Evolutionary conservation across 2,329 filamentous ascomycete species (phyloP).

Genomic region (Aureobasidium musti): DNA sequence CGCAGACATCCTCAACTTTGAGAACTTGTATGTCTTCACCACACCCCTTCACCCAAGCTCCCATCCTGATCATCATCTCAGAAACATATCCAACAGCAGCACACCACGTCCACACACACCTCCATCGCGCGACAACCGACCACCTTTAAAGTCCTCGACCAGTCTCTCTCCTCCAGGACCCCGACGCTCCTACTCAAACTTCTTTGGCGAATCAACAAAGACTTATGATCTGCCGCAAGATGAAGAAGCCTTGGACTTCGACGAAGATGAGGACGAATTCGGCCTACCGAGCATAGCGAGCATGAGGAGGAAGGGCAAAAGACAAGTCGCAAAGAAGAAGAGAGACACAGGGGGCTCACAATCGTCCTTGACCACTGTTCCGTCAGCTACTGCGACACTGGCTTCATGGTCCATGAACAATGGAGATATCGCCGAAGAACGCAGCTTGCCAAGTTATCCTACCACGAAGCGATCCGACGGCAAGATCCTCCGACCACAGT

Average conservation of each 20-base stretch:
- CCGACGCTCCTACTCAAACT: slow-evolving; percentile 74
- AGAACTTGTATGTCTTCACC: slow-evolving; percentile 63
- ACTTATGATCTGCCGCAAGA: slow-evolving; percentile 68
- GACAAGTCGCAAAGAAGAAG: slow-evolving; percentile 47
- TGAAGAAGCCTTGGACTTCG: slow-evolving; percentile 72
- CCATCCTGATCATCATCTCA: neutral
- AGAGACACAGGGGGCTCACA: slow-evolving; percentile 46
- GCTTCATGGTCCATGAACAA: slow-evolving; percentile 69
- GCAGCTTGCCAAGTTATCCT: slow-evolving; percentile 79
- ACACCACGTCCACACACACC: slow-evolving; percentile 72
- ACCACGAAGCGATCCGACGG: slow-evolving; percentile 86
- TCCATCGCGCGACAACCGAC: slow-evolving; percentile 60
- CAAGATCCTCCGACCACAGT: slow-evolving; percentile 94
- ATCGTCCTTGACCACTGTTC: slow-evolving; percentile 29
- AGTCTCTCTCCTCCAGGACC: slow-evolving; percentile 58
- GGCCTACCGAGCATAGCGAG: slow-evolving; percentile 89
- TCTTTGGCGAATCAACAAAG: slow-evolving; percentile 77
- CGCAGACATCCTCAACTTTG: slow-evolving; percentile 88
- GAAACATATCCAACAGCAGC: slow-evolving; percentile 42
- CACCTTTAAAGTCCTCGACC: slow-evolving; percentile 57
- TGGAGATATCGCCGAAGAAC: slow-evolving; percentile 90
- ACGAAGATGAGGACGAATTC: slow-evolving; percentile 93
- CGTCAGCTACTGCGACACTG: slow-evolving; percentile 28
- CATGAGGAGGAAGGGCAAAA: slow-evolving; percentile 72
- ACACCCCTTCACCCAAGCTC: neutral